Evolutionary conservation across 78 protist genomes (phyloP).

Genomic region (Isochrysis galbana): DNA sequence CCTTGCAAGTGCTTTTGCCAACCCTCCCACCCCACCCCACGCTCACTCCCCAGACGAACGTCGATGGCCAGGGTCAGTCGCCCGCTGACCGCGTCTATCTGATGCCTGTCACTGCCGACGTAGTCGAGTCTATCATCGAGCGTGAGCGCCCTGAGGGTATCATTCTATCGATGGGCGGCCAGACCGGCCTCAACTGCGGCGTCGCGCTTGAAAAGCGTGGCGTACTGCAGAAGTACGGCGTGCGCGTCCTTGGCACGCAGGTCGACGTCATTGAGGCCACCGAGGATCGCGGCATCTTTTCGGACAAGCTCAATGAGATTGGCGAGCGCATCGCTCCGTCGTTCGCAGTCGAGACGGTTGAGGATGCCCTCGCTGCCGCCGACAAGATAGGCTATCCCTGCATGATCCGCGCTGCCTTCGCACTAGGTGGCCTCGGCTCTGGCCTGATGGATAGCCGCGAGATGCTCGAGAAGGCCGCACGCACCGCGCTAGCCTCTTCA

Average conservation of each 20-base stretch:
- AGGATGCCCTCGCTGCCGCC: constrained; percentile 69
- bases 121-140: constrained; percentile 76
- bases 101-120: constrained; percentile 89
- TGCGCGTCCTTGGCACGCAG: constrained; percentile 92
- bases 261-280: constrained; percentile 81
- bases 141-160: constrained; percentile 94
- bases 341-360: constrained; percentile 64
- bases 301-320: constrained; percentile 76
- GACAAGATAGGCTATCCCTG: constrained; percentile 63
- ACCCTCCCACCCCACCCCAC: no score
- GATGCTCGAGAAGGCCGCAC: not conserved
- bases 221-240: constrained; percentile 63
- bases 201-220: constrained; percentile 66
- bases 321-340: constrained; percentile 80
- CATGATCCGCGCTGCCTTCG: constrained; percentile 91
- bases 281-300: constrained; percentile 94
- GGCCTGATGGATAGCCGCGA: not conserved
- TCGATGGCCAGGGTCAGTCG: constrained; percentile 13
- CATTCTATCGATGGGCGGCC: constrained; percentile 94
- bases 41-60: no score
- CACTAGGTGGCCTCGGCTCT: constrained; percentile 96
- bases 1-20: no score
- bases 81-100: constrained; percentile 92
- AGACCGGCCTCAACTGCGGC: constrained; percentile 97
- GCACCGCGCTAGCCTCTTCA: constrained; percentile 29